Base-by-base conservation (phyloP, 768 basidiomycete species). In the Rossbeevera mucosa region DNA sequence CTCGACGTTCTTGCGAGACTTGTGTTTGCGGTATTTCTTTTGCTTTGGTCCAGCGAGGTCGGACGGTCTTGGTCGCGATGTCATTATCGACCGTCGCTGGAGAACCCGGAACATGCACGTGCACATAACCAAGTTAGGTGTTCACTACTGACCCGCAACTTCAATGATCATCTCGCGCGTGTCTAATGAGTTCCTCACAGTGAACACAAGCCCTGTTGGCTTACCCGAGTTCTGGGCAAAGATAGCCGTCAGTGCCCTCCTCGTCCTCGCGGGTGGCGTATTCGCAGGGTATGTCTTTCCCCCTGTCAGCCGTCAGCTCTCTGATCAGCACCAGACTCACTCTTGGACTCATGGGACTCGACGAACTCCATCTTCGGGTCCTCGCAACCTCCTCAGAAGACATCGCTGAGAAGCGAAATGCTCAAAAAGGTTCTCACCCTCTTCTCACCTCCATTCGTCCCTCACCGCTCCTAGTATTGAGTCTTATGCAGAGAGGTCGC, bases 341-440 rank as follows among this genome's bases (percentile, higher is more conserved):
- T 0, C 81, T 96, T 25, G 94, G 91, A 1, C 75, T 96, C 24
- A 95, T 95, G 94, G 94, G 94, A 1, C 78, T 94, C 16, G 93
- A 96, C 57, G 90, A 93, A 54, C 79, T 96, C 14, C 91, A 95
- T 60, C 79, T 96, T 5, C 82, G 91, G 16, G 94, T 95, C 4
- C 76, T 96, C 38, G 76, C 91, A 0, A 78, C 83, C 2, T 89
- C 90, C 8, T 93, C 91, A 0, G 88, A 88, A n/a, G 78, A 91
- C 64, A 56, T 71, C 5, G 74, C 60, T 20, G 89, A 94, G 68
- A 79, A 80, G 59, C 58, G 63, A 36, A 88, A 91, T 54, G 91
- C 91, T 0, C 76, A 78, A 62, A 84, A 79, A 72, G 89, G 88
- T 85, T 46, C 2, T 67, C 51, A 1, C 1, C 3, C 28, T 4